These are phyloP conservation scores for Colletotrichum paranaense DNA, from an alignment of 2,329 filamentous ascomycete species.

Conservation along the genomic window DNA sequence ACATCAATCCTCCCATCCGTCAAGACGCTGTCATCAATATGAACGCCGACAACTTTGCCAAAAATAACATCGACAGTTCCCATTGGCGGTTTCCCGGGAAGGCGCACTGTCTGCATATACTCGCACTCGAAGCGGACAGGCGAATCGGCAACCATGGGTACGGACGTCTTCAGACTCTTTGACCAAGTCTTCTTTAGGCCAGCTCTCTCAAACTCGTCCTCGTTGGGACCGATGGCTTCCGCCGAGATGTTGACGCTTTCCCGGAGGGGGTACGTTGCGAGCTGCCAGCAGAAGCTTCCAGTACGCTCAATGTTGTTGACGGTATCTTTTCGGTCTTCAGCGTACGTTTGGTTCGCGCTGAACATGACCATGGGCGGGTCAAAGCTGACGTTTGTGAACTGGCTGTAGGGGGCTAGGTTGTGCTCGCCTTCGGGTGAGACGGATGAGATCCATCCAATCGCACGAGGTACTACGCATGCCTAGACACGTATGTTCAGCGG, in stretches of 20 bases:
- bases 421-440: slow-evolving; percentile 1
- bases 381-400: slow-evolving; percentile 21
- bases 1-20: slow-evolving; percentile 15
- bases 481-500: background rate
- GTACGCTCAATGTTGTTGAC: slow-evolving; percentile 18
- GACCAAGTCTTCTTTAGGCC: slow-evolving; percentile 16
- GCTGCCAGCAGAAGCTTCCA: slow-evolving; percentile 17
- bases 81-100: slow-evolving; percentile 10
- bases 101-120: slow-evolving; percentile 19
- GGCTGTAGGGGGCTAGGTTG: slow-evolving; percentile 13
- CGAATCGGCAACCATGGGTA: slow-evolving; percentile 1
- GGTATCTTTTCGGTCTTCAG: slow-evolving; percentile 1
- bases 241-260: slow-evolving; percentile 15
- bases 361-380: slow-evolving; percentile 26
- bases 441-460: slow-evolving; percentile 21
- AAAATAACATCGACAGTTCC: slow-evolving; percentile 16
- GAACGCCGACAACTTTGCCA: background rate
- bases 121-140: slow-evolving; percentile 23
- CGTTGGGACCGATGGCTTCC: slow-evolving; percentile 1
- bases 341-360: background rate
- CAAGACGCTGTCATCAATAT: slow-evolving; percentile 3
- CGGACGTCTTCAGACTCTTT: background rate
- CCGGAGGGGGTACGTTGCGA: slow-evolving; percentile 6
- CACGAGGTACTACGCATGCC: slow-evolving; percentile 18
- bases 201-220: slow-evolving; percentile 7